Percentiles rank a stretch among this genome's conserved stretches.
Evolutionary conservation across 169 alveolate species (phyloP).

Genomic region (Plasmodium inui): DNA sequence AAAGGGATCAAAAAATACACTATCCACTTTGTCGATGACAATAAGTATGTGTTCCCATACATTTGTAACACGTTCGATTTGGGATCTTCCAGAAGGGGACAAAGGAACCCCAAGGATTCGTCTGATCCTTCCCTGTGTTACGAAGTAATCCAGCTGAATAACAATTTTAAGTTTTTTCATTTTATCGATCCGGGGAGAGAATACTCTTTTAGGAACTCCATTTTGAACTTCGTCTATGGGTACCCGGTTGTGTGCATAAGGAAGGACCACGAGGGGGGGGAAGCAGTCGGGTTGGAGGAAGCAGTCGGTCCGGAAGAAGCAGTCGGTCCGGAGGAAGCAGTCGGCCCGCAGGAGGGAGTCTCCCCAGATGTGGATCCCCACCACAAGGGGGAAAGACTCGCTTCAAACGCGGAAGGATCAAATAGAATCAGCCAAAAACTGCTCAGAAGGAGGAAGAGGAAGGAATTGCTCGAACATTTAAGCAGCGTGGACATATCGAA

Average conservation of each 20-base stretch:
- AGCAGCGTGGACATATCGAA: constrained; percentile 3
- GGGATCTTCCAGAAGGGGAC: not conserved
- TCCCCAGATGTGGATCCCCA: not conserved
- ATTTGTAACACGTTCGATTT: constrained; percentile 49
- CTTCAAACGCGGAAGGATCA: not conserved
- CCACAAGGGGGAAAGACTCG: not conserved
- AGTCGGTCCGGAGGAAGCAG: too few species aligned
- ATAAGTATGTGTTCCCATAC: constrained; percentile 61
- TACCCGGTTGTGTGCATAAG: constrained; percentile 33
- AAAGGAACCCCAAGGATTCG: not conserved
- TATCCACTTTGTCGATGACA: constrained; percentile 54
- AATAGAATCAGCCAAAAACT: not conserved
- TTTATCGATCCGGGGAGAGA: constrained; percentile 21
- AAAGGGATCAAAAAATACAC: constrained; percentile 11
- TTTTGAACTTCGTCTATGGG: constrained; percentile 63
- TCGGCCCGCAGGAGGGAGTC: too few species aligned
- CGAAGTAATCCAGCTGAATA: constrained; percentile 16
- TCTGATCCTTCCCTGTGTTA: not conserved
- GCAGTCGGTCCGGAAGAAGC: too few species aligned
- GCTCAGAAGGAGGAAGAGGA: constrained; percentile 12
- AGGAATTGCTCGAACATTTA: constrained; percentile 9
- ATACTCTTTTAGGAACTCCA: constrained; percentile 51
- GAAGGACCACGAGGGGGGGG: not conserved
- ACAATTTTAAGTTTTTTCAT: constrained; percentile 44
- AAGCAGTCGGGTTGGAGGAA: too few species aligned